phyloP scores from a whole-genome alignment of 768 basidiomycete genomes.

The Mycena galericulata region DNA sequence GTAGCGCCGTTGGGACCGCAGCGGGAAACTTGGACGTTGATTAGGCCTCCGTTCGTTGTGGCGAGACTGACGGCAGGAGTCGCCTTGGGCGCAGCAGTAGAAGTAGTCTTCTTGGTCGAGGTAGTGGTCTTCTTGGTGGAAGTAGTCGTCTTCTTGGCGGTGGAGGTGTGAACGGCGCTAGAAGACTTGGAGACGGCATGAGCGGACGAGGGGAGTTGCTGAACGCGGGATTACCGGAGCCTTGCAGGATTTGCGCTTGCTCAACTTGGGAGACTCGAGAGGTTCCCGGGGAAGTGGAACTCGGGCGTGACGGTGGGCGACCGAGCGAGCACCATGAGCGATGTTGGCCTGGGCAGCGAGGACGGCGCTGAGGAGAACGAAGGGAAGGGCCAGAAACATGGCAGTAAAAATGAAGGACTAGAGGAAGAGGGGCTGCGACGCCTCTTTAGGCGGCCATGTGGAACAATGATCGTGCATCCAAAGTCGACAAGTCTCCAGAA shows the following conservation, averaged over 20 bases:
- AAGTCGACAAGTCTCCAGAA: too few species aligned
- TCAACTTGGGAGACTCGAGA: conserved; percentile 7
- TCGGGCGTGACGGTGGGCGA: conserved; percentile 53
- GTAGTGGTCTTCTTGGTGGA: neutral
- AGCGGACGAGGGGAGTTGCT: neutral
- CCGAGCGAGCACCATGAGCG: conserved; percentile 42
- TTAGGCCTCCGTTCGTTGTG: conserved; percentile 38
- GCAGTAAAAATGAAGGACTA: conserved; percentile 22
- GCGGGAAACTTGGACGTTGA: conserved; percentile 47
- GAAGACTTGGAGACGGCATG: neutral
- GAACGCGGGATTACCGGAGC: conserved; percentile 8
- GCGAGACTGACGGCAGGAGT: neutral
- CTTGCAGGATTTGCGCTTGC: conserved; percentile 29
- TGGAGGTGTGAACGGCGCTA: neutral
- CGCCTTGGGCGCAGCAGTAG: conserved; percentile 4
- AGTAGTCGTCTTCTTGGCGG: neutral
- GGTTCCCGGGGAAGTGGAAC: conserved; percentile 35
- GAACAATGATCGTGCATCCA: too few species aligned
- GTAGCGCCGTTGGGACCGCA: conserved; percentile 67
- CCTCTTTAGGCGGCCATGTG: too few species aligned
- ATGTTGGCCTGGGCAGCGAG: conserved; percentile 47
- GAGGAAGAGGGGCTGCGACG: conserved; percentile 29
- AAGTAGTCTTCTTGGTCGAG: neutral
- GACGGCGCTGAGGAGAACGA: conserved; percentile 49
- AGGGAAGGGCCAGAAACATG: conserved; percentile 51